Evolutionary conservation across 2,329 filamentous ascomycete species (phyloP).

Genomic region (Hypoxylon sp.): DNA sequence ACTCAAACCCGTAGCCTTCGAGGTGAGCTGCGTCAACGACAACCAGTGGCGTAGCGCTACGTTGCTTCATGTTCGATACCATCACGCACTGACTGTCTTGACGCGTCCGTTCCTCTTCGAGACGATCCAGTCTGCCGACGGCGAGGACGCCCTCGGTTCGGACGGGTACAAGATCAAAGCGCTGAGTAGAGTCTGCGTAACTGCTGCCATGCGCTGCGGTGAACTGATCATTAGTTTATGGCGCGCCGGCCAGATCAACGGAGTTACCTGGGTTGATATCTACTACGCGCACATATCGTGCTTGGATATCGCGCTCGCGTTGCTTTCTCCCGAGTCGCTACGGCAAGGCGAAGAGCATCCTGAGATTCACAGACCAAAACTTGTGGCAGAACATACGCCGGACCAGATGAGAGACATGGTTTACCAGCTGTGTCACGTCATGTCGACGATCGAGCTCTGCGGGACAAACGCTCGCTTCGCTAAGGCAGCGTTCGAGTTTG

Average conservation of each 20-base stretch:
- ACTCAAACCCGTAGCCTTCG: slow-evolving; percentile 16
- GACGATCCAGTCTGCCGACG: slow-evolving; percentile 28
- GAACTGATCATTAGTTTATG: slow-evolving; percentile 31
- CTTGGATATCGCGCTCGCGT: slow-evolving; percentile 35
- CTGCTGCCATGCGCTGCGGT: slow-evolving; percentile 36
- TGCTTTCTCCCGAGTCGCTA: slow-evolving; percentile 30
- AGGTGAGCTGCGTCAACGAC: slow-evolving; percentile 15
- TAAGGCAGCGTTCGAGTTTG: slow-evolving; percentile 36
- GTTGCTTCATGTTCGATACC: slow-evolving; percentile 42
- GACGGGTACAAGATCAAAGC: slow-evolving; percentile 30
- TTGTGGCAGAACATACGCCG: slow-evolving; percentile 26
- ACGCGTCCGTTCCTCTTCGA: slow-evolving; percentile 42
- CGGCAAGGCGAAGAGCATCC: slow-evolving; percentile 17
- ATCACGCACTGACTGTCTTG: slow-evolving; percentile 40
- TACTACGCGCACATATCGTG: slow-evolving; percentile 37
- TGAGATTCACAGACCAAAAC: slow-evolving; percentile 9
- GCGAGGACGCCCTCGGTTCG: slow-evolving; percentile 18
- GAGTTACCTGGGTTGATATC: slow-evolving; percentile 37
- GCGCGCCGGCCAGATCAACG: slow-evolving; percentile 34
- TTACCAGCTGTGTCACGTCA: slow-evolving; percentile 31
- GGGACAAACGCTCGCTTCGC: slow-evolving; percentile 40
- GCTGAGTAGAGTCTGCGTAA: slow-evolving; percentile 34
- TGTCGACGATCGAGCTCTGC: slow-evolving; percentile 38
- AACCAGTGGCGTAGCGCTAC: slow-evolving; percentile 37
- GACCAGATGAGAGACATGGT: slow-evolving; percentile 33